Percentiles rank a stretch among this genome's conserved stretches.
Conservation (phyloP, 176 grass and related monocot species). For the Metroxylon sagu region DNA sequence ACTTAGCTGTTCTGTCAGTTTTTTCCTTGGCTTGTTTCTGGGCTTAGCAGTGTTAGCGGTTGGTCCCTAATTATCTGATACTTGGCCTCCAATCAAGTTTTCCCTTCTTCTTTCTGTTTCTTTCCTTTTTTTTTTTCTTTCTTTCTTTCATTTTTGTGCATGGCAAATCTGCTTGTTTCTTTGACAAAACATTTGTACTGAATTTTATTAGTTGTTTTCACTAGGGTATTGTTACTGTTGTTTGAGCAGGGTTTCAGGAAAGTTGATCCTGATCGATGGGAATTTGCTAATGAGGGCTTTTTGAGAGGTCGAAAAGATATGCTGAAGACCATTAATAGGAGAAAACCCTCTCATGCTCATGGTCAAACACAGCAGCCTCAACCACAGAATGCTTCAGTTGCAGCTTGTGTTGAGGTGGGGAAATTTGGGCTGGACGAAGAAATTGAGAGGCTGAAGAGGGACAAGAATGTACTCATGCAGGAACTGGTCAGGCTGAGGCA, state of each 20-base stretch:
- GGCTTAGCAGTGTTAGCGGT: no score
- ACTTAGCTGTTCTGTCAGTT: no score
- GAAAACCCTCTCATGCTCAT: constrained; percentile 61
- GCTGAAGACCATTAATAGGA: constrained; percentile 79
- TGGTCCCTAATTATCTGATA: no score
- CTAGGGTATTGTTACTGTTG: neutral
- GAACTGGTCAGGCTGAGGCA: constrained; percentile 82
- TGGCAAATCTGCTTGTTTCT: neutral
- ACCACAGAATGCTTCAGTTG: constrained; percentile 48
- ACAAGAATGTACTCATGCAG: constrained; percentile 97
- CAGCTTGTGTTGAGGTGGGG: constrained; percentile 84
- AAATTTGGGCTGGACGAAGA: constrained; percentile 96
- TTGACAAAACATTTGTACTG: neutral
- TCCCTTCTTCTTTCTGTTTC: no score
- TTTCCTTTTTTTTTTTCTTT: no score
- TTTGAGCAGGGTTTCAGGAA: constrained; percentile 87
- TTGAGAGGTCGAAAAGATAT: constrained; percentile 83
- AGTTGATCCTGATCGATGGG: constrained; percentile 96
- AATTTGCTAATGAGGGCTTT: constrained; percentile 98
- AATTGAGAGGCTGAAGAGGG: constrained; percentile 84
- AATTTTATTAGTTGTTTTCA: no score
- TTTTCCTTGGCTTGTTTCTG: no score
- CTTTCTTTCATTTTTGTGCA: neutral
- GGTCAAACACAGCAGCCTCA: constrained; percentile 52
- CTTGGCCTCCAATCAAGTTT: no score